Conservation (phyloP, 2,329 filamentous ascomycete genomes). For the Amauroascus niger region DNA sequence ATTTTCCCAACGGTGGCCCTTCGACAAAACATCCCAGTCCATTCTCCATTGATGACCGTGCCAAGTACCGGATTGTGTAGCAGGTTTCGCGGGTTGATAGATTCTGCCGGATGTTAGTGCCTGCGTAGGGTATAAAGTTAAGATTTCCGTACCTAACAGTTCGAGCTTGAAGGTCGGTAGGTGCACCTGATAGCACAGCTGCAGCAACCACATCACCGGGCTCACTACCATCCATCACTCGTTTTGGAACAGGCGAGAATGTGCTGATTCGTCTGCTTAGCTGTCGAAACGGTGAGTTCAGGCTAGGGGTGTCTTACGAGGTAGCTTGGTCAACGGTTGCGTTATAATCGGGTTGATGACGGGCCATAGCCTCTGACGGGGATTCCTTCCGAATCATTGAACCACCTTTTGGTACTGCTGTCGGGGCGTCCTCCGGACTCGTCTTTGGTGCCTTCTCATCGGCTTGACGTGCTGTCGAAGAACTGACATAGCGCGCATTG, state of each 20-base stretch:
- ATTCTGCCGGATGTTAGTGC: slow-evolving; percentile 52
- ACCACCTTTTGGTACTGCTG: slow-evolving; percentile 29
- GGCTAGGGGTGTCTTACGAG: slow-evolving; percentile 53
- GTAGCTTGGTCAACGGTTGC: slow-evolving; percentile 77
- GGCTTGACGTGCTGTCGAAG: slow-evolving; percentile 36
- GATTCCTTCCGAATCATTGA: slow-evolving; percentile 45
- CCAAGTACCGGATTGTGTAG: slow-evolving; percentile 89
- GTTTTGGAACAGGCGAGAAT: slow-evolving; percentile 84
- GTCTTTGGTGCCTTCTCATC: slow-evolving; percentile 34
- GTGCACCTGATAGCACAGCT: slow-evolving; percentile 81
- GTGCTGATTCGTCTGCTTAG: slow-evolving; percentile 53
- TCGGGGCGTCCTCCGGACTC: slow-evolving; percentile 37
- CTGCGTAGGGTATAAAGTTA: not conserved
- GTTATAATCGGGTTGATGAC: slow-evolving; percentile 71
- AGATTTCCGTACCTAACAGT: slow-evolving; percentile 67
- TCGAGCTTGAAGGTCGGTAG: slow-evolving; percentile 83
- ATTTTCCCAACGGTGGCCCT: slow-evolving; percentile 97
- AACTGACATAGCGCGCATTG: slow-evolving; percentile 32
- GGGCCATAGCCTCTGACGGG: slow-evolving; percentile 43
- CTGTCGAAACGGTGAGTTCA: slow-evolving; percentile 4
- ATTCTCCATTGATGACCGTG: slow-evolving; percentile 81
- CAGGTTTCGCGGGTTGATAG: slow-evolving; percentile 83
- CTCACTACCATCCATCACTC: slow-evolving; percentile 85
- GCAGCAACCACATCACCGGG: slow-evolving; percentile 64
- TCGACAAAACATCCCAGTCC: slow-evolving; percentile 92